Conservation (phyloP, 805 yeast genomes). For the Zygosaccharomyces pseudorouxii region DNA sequence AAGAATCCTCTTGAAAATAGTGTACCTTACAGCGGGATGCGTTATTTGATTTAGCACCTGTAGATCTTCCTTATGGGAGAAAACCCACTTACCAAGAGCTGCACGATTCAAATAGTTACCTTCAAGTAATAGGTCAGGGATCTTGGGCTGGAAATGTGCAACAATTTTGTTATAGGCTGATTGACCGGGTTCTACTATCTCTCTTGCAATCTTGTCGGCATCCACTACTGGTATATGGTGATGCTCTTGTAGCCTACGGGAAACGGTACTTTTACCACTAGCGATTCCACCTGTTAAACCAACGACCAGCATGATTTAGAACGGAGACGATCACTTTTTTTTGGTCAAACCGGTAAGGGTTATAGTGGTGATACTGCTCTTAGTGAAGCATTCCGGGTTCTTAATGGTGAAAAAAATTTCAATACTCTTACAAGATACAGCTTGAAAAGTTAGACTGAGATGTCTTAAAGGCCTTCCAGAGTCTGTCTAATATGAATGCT, state of each 20-base stretch:
- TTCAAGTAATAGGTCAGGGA: slow-evolving; percentile 43
- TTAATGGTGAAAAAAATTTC: not conserved
- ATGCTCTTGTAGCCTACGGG: slow-evolving; percentile 48
- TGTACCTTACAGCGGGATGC: slow-evolving; percentile 76
- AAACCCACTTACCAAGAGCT: slow-evolving; percentile 73
- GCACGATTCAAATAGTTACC: slow-evolving; percentile 56
- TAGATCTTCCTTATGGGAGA: slow-evolving; percentile 59
- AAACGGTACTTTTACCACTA: slow-evolving; percentile 92
- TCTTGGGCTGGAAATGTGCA: slow-evolving; percentile 48
- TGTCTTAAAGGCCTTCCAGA: not conserved
- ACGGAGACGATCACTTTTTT: not conserved
- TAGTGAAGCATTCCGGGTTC: not conserved
- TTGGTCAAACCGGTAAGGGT: too few species aligned
- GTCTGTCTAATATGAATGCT: slow-evolving; percentile 14
- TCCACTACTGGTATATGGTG: slow-evolving; percentile 64
- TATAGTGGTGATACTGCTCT: not conserved
- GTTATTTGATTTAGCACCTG: slow-evolving; percentile 63
- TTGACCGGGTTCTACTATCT: slow-evolving; percentile 78
- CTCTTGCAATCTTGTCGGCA: slow-evolving; percentile 85
- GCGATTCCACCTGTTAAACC: slow-evolving; percentile 99
- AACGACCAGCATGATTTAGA: slow-evolving; percentile 62
- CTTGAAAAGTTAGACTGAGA: not conserved
- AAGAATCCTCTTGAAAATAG: slow-evolving; percentile 54
- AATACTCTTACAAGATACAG: not conserved
- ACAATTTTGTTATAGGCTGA: slow-evolving; percentile 66